Base-by-base conservation (phyloP, 345 rosid species). In the Citrus sp. region DNA sequence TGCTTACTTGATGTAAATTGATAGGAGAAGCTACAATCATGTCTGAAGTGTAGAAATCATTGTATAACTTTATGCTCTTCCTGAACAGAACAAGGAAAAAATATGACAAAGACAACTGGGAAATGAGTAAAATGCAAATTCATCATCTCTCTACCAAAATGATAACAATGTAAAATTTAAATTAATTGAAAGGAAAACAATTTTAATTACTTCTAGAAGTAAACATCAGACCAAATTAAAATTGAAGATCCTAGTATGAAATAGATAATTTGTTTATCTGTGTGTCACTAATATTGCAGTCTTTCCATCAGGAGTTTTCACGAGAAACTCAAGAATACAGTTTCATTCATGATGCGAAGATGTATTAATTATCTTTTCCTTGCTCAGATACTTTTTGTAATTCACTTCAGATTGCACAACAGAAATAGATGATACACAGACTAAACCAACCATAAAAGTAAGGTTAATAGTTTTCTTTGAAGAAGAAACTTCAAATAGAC, bases 1-100 rank as follows among this genome's bases (percentile, higher is more conserved):
- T 84, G 68, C 90, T 83, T 90, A 95, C 97, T 42, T 84, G 74
- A 65, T 86, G 88, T 79, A 95, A 81, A 77, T 82, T 86, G 78
- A 93, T 79, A 81, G 98, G 96, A 82, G 99, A 95, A 79, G 98
- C 97, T 82, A 95, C 87, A 81, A 95, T 93, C 71, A 95, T 82
- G 78, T 95, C 99, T 4, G 99, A 92, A 75, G 97, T 86, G 82
- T 95, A 91, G 78, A 93, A 93, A 80, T 95, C 96, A 77, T 87
- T 92, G 81, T 82, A 95, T 75, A 95, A 84, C 86, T 85, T 92
- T 68, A 93, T 88, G 88, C 94, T 90, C 87, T 80, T 92, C 88
- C 98, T 94, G 87, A 78, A 76, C 65, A 80, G 24, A 46, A 76
- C 75, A 60, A 24, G 9, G 62, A 34, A 85, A 72, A 60, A 30